These are phyloP conservation scores for Chlamydomonas sphaeroides DNA, from an alignment of 139 green algal genomes.

Conservation along the genomic window DNA sequence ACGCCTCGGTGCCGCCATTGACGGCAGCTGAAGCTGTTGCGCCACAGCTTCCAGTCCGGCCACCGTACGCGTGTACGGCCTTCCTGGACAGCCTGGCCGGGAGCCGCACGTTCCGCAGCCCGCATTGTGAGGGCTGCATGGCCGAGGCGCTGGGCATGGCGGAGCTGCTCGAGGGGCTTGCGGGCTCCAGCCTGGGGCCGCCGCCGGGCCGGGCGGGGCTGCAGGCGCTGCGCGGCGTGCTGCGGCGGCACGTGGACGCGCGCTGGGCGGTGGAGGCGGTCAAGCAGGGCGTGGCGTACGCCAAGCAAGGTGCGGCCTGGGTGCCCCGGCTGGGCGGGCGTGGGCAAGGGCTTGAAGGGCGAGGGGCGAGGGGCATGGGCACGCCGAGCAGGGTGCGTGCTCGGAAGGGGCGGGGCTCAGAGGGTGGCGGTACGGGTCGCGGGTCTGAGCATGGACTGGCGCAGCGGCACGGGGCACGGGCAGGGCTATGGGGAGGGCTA, in stretches of 20 bases:
- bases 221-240: slow-evolving; percentile 9
- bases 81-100: slow-evolving; percentile 24
- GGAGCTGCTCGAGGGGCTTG: slow-evolving; percentile 17
- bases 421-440: no score
- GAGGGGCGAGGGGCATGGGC: no score
- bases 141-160: slow-evolving; percentile 14
- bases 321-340: not conserved
- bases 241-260: slow-evolving; percentile 39
- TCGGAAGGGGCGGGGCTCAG: no score
- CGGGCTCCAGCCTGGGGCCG: slow-evolving; percentile 10
- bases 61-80: not conserved
- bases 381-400: no score
- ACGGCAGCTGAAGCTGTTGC: no score
- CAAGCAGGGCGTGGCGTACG: slow-evolving; percentile 40
- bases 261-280: slow-evolving; percentile 54
- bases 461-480: no score
- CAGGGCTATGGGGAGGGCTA: no score
- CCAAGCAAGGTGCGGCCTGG: slow-evolving; percentile 36
- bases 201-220: not conserved
- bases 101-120: slow-evolving; percentile 31
- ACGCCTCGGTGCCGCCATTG: no score
- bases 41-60: no score
- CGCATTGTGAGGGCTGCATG: slow-evolving; percentile 46
- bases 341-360: no score
- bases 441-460: no score